Evolutionary conservation across 2,329 filamentous ascomycete species (phyloP), one percentile per base, ranked within the genome.

Genomic region (Xylariomycetidae sp.): DNA sequence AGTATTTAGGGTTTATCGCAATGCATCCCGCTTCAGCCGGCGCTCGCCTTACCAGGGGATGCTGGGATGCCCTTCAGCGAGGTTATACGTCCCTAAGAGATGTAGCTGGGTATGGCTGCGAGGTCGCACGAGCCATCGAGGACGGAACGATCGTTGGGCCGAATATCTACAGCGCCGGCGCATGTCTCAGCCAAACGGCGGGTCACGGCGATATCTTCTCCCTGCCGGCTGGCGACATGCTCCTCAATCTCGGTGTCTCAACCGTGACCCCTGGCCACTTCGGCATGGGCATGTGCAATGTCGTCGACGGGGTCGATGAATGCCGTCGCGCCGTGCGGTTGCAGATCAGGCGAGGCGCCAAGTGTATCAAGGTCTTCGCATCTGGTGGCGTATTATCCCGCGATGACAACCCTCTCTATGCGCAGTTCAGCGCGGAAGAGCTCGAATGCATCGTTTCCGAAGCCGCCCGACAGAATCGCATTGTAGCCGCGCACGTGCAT

Each of bases 301-400:
- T 65, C 4, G 59, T 56, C 10, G 62, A 66, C 34, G 62, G 63
- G 10, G 53, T 62, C 1, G 61, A 65, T 20, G 61, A 66, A 40
- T 66, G 62, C 37, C 48, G 60, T 17, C 56, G 56, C 5, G 62
- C 51, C 1, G 62, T 66, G 25, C 49, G 62, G 2, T 49, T 58
- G 36, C 60, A 65, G 51, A 55, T 67, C 31, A 56, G 62, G 1
- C 54, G 62, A 20, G 63, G 63, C 7, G 63, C 63, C 1, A 48
- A 46, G 13, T 59, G 56, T 39, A 61, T 67, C 52, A 66, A 67
- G 49, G 41, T 66, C 17, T 47, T 64, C 25, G 60, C 60, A 3
- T 60, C 56, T 5, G 62, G 63, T 3, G 62, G 62, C 7, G 60
- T 65, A 15, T 42, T 62, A 29, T 63, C 59, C 3, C 54, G 56